phyloP scores from a whole-genome alignment of 139 green algal genomes.

The Volvox reticuliferus region DNA sequence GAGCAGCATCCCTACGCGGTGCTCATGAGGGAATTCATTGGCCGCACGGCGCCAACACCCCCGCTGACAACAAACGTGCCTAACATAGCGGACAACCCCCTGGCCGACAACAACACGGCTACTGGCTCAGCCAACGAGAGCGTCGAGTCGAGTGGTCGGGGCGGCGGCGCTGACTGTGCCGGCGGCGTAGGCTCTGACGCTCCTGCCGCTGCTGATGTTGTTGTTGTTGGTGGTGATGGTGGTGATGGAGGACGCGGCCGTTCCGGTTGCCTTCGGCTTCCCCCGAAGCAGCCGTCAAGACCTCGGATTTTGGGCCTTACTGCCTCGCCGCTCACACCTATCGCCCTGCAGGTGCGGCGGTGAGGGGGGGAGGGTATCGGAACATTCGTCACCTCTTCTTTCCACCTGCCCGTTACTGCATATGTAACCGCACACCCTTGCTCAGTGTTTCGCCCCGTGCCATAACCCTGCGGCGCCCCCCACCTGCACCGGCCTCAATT shows the following conservation, averaged over 20 bases:
- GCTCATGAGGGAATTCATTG: slow-evolving; percentile 43
- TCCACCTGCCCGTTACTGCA: no score
- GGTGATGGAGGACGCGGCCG: no score
- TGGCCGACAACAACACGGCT: neutral
- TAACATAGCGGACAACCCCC: neutral
- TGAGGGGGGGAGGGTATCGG: no score
- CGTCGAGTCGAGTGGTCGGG: neutral
- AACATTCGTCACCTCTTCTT: no score
- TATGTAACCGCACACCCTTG: no score
- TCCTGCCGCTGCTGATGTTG: no score
- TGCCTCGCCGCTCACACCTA: slow-evolving; percentile 25
- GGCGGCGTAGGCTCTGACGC: no score
- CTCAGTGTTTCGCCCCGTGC: no score
- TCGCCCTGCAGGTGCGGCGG: slow-evolving; percentile 6
- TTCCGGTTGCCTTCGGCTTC: no score
- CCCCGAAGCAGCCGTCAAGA: neutral
- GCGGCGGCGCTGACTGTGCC: neutral
- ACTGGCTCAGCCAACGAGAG: neutral
- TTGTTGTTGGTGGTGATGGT: no score
- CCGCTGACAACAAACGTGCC: neutral
- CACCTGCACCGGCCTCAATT: no score
- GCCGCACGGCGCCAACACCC: neutral
- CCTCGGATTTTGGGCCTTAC: slow-evolving; percentile 47
- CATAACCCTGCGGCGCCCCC: no score
- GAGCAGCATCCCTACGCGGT: slow-evolving; percentile 45